A percentile compares a stretch with the other conserved stretches of the same genome.
Conservation (phyloP, 148 eudicot genomes). For the Cornus suecica region DNA sequence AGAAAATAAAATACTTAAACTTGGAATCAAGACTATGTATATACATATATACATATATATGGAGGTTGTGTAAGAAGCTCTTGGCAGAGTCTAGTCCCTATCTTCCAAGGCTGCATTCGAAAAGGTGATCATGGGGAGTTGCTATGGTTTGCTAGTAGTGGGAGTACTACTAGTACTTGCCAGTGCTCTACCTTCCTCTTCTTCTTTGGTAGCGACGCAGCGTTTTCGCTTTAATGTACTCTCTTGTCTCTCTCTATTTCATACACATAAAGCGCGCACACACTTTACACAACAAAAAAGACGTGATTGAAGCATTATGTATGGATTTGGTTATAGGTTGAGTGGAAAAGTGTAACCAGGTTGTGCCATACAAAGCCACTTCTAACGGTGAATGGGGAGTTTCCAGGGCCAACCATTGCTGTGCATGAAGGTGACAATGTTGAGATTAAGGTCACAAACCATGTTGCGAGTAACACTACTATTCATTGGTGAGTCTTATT, state of each 20-base stretch:
- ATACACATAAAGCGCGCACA: too few species aligned
- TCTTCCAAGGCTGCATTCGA: too few species aligned
- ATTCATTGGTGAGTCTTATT: slow-evolving; percentile 36
- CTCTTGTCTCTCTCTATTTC: background rate
- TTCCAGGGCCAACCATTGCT: slow-evolving; percentile 46
- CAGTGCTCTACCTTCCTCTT: slow-evolving; percentile 2
- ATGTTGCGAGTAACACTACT: slow-evolving; percentile 34
- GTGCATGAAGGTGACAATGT: slow-evolving; percentile 47
- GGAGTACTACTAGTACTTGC: background rate
- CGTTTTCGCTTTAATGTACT: background rate
- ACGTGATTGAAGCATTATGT: background rate
- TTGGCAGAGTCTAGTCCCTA: background rate
- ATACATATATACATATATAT: too few species aligned
- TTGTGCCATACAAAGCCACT: slow-evolving; percentile 32
- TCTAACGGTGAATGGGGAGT: slow-evolving; percentile 41
- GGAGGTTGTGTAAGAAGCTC: background rate
- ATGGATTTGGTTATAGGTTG: slow-evolving; percentile 24
- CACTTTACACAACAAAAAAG: background rate
- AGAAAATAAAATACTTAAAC: too few species aligned
- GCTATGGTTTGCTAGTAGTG: background rate
- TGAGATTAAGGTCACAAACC: slow-evolving; percentile 36
- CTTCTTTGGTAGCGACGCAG: background rate
- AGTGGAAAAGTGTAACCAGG: slow-evolving; percentile 39
- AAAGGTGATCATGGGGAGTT: background rate
- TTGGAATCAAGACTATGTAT: too few species aligned